Conservation (phyloP, 2,329 filamentous ascomycete genomes). For the Tolypocladium ovalisporum region DNA sequence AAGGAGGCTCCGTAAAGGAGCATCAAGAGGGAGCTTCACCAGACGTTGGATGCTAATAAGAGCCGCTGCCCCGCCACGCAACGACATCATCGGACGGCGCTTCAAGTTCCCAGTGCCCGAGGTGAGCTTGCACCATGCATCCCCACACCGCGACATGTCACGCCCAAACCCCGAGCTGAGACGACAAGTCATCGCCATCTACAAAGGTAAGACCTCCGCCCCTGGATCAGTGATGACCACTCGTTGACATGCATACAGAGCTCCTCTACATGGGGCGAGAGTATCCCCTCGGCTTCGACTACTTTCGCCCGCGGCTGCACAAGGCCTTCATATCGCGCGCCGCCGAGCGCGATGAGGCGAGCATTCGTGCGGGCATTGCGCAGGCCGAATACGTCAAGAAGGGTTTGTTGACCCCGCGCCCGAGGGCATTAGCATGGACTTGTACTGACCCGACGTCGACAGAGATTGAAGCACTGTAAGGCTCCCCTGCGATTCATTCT, state of each 20-base stretch:
- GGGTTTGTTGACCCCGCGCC: conserved; percentile 37
- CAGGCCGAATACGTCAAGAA: conserved; percentile 85
- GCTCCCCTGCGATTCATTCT: conserved; percentile 8
- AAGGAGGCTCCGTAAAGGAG: neutral
- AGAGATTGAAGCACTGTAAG: conserved; percentile 92
- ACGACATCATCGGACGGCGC: neutral
- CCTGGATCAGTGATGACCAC: neutral
- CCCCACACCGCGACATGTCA: conserved; percentile 11
- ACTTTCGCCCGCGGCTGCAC: conserved; percentile 74
- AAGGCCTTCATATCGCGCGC: conserved; percentile 74
- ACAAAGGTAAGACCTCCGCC: conserved; percentile 55
- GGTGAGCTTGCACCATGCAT: neutral
- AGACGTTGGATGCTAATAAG: neutral
- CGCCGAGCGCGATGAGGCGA: conserved; percentile 55
- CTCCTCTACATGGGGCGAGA: conserved; percentile 74
- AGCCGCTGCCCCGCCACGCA: neutral
- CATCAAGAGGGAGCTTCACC: neutral
- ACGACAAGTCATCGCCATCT: conserved; percentile 70
- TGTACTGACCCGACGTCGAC: neutral
- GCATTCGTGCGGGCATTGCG: conserved; percentile 66
- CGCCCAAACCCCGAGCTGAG: conserved; percentile 48
- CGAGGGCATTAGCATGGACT: no score
- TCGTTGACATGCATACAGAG: conserved; percentile 38
- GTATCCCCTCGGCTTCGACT: conserved; percentile 73
- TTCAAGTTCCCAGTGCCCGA: neutral